Evolutionary conservation across 2,329 filamentous ascomycete genomes (phyloP), one percentile per base, ranked within the genome.

Genomic region (Talaromyces pinophilus): DNA sequence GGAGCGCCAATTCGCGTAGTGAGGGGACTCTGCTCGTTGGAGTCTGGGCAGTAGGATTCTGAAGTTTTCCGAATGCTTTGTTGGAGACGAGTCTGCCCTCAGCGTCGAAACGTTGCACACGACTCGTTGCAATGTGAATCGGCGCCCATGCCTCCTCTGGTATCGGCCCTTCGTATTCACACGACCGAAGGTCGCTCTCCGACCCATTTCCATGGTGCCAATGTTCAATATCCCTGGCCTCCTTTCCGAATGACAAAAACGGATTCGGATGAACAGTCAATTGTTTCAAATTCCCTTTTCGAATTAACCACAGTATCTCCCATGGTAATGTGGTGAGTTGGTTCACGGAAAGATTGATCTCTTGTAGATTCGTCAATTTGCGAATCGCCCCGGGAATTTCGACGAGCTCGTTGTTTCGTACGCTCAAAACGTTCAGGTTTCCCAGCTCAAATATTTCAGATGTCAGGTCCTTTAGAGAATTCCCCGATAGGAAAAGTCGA

Each of bases 311-410:
- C 17, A 83, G 68, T 6, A 84, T 69, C 61, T 83, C 82, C 75
- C 79, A 82, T 0, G 82, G 82, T 2, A 84, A 75, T 54, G 74
- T 75, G 11, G 72, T 68, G 10, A 84, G 72, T 35, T 76, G 72
- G 67, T 83, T 84, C 35, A 78, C 77, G 1, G 79, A 77, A 28
- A 83, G 68, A 44, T 83, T 83, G n/a, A 83, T 70, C 30, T 79
- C 78, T 71, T 80, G 76, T 48, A 84, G 72, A 54, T 76, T 76
- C 8, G 72, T 77, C 62, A 83, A 70, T 59, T 74, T 78, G 57
- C 77, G 70, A 42, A 83, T 82, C 0, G 77, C 74, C 10, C 76
- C 69, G 1, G 81, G 80, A 25, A 83, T 75, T 28, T 77, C 74
- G 0, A 72, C 75, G 5, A 83, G 72, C 57, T 80, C 77, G 72